Conservation (phyloP, 805 yeast species). For the Lachancea sp. region DNA sequence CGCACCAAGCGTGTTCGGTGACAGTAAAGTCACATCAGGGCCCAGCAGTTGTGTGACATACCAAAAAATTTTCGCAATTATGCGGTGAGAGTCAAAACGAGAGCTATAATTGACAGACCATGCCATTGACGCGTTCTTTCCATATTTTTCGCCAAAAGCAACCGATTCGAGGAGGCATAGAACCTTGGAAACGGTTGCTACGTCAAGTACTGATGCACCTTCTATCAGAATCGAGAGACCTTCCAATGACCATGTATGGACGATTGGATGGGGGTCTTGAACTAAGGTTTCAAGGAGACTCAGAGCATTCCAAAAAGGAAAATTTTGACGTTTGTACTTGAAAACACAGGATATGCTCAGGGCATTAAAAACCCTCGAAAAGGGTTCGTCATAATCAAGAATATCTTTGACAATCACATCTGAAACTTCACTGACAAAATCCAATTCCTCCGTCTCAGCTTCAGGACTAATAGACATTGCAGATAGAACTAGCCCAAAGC, state of each 20-base stretch:
- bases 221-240: constrained; percentile 52
- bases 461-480: constrained; percentile 25
- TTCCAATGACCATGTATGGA: constrained; percentile 66
- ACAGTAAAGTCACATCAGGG: constrained; percentile 43
- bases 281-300: constrained; percentile 55
- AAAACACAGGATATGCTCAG: constrained; percentile 40
- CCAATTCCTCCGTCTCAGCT: constrained; percentile 9
- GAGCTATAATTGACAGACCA: constrained; percentile 46
- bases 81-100: constrained; percentile 40
- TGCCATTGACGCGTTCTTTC: constrained; percentile 38
- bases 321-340: constrained; percentile 34
- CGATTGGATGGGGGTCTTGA: constrained; percentile 78
- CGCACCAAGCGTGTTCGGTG: constrained; percentile 23
- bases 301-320: constrained; percentile 41
- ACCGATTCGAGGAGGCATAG: constrained; percentile 37
- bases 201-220: constrained; percentile 44
- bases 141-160: constrained; percentile 44
- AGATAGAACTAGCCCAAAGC: constrained; percentile 47
- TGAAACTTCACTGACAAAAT: constrained; percentile 6
- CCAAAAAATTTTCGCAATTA: constrained; percentile 40
- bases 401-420: constrained; percentile 56
- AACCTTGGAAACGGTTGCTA: constrained; percentile 39
- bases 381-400: constrained; percentile 59
- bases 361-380: constrained; percentile 52
- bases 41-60: constrained; percentile 48